Percentiles rank a stretch among this genome's conserved stretches.
phyloP scores from a whole-genome alignment of 1,139 yeast genomes.

The Yamadazyma jaroonii region DNA sequence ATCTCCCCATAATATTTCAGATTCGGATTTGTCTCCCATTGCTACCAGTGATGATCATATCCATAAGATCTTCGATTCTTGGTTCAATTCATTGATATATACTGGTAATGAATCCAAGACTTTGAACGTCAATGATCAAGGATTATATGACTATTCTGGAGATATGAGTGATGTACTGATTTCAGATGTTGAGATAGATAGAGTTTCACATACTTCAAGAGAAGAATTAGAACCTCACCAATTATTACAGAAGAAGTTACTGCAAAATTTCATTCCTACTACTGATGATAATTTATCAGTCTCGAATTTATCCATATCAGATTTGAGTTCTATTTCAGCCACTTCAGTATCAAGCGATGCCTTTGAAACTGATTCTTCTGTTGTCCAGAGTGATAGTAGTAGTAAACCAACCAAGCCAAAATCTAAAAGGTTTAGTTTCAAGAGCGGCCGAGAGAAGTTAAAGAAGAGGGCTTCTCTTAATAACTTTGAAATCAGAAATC shows the following conservation, averaged over 20 bases:
- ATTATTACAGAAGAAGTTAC: constrained; percentile 11
- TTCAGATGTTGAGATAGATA: constrained; percentile 8
- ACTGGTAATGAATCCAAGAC: constrained; percentile 26
- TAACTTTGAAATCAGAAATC: constrained; percentile 32
- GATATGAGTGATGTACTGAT: constrained; percentile 20
- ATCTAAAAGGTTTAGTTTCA: constrained; percentile 9
- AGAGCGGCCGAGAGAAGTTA: constrained; percentile 7
- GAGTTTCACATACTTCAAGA: constrained; percentile 5
- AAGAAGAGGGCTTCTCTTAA: constrained; percentile 7
- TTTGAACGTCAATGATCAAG: constrained; percentile 37
- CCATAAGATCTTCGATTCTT: constrained; percentile 19
- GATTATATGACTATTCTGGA: constrained; percentile 34
- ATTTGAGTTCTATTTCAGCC: constrained; percentile 6
- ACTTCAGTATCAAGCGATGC: constrained; percentile 5
- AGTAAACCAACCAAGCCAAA: neutral
- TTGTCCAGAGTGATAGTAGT: neutral
- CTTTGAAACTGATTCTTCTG: constrained; percentile 8
- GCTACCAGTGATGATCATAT: constrained; percentile 10
- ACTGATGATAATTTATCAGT: constrained; percentile 1
- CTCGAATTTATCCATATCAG: constrained; percentile 2
- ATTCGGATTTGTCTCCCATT: constrained; percentile 3
- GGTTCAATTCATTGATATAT: constrained; percentile 32
- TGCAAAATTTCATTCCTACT: constrained; percentile 7
- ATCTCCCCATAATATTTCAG: neutral
- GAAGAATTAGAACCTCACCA: constrained; percentile 10